Evolutionary conservation across 2,329 filamentous ascomycete genomes (phyloP).

Genomic region (Neophaeococcomyces mojaviensis): DNA sequence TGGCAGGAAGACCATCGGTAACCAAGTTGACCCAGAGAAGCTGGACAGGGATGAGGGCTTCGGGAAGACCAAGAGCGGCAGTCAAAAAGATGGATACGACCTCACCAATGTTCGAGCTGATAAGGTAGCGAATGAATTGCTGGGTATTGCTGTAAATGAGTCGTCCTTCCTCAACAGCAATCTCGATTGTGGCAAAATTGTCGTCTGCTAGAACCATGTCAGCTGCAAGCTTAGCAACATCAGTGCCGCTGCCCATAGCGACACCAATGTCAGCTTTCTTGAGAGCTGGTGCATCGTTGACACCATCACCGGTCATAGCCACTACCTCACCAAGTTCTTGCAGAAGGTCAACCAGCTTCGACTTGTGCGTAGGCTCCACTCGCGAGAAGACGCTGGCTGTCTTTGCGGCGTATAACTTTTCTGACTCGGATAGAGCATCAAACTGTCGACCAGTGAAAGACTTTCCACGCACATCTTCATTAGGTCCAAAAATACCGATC

Average conservation of each 20-base stretch:
- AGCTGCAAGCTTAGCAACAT: conserved; percentile 90
- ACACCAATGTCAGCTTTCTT: conserved; percentile 99
- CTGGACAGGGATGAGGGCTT: conserved; percentile 93
- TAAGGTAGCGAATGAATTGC: conserved; percentile 98
- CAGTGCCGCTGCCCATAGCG: conserved; percentile 96
- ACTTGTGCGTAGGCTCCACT: conserved; percentile 93
- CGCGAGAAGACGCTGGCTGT: conserved; percentile 88
- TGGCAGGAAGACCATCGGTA: conserved; percentile 92
- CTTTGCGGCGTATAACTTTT: conserved; percentile 78
- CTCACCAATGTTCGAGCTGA: conserved; percentile 98
- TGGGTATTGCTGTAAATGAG: conserved; percentile 99
- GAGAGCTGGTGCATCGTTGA: conserved; percentile 93
- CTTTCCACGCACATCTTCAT: conserved; percentile 81
- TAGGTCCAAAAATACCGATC: conserved; percentile 80
- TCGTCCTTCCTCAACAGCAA: conserved; percentile 91
- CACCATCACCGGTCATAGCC: conserved; percentile 97
- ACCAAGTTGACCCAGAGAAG: conserved; percentile 98
- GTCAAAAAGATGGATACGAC: conserved; percentile 98
- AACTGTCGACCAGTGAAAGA: conserved; percentile 95
- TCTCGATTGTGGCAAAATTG: conserved; percentile 96
- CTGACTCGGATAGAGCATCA: conserved; percentile 68
- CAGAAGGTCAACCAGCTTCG: conserved; percentile 91
- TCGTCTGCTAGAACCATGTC: conserved; percentile 99
- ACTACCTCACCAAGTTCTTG: conserved; percentile 91
- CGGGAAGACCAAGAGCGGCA: conserved; percentile 91